These are phyloP conservation scores for Fusarium lyarnte DNA, from an alignment of 2,329 filamentous ascomycete genomes.

Conservation along the genomic window DNA sequence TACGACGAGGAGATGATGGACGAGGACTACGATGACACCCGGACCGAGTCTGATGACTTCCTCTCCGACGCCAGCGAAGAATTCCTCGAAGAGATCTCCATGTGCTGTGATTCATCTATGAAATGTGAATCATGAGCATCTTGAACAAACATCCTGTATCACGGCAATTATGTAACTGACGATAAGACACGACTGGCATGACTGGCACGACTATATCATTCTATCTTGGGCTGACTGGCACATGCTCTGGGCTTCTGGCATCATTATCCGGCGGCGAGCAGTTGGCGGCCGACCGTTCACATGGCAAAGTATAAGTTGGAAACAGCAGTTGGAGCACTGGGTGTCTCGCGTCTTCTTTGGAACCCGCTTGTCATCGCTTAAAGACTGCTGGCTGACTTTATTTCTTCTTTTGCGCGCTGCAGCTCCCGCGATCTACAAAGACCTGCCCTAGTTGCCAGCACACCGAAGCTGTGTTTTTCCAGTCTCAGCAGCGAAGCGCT, in stretches of 20 bases:
- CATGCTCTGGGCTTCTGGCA: conserved; percentile 38
- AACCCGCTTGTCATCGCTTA: conserved; percentile 43
- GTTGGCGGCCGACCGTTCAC: conserved; percentile 29
- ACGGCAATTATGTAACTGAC: conserved; percentile 17
- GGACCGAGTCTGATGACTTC: conserved; percentile 31
- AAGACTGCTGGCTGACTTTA: conserved; percentile 55
- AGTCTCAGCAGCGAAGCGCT: conserved; percentile 95
- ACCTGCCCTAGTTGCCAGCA: conserved; percentile 86
- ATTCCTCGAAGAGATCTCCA: conserved; percentile 37
- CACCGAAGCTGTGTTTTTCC: conserved; percentile 96
- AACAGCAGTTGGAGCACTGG: conserved; percentile 39
- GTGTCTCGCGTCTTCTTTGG: conserved; percentile 41
- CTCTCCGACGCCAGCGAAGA: conserved; percentile 37
- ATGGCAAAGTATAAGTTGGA: conserved; percentile 31
- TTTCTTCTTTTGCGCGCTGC: conserved; percentile 53
- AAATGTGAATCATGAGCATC: conserved; percentile 29
- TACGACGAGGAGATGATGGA: conserved; percentile 52
- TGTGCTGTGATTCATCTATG: conserved; percentile 28
- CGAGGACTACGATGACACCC: conserved; percentile 33
- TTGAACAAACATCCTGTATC: neutral
- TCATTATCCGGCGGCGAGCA: conserved; percentile 21
- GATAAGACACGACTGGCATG: conserved; percentile 24
- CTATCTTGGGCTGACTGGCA: conserved; percentile 33
- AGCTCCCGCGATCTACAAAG: conserved; percentile 92
- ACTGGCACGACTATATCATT: conserved; percentile 7